Evolutionary conservation across 352 stramenopile genomes (phyloP), one percentile per base, ranked within the genome.

Genomic region (Thalassiosira gravida): DNA sequence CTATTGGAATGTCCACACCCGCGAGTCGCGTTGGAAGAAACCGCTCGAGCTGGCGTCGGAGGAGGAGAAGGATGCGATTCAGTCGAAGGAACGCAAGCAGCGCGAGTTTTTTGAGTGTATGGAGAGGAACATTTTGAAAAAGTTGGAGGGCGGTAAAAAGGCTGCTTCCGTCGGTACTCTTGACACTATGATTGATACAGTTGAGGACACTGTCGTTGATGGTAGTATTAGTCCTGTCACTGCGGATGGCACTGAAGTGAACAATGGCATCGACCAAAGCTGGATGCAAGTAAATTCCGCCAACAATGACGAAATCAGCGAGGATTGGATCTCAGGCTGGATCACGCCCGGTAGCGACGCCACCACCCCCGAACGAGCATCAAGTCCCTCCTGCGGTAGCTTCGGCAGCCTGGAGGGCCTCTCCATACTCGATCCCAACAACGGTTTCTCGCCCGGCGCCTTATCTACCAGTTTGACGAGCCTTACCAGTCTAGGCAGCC

Each of bases 21-120:
- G 96, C n/a, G 93, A 98, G 86, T 98, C 97, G 35, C 97, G 96
- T 66, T 99, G 97, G 97, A 97, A 97, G 58, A 98, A 98, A 59
- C 88, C 90, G 2, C 32, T 89, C 14, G 83, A 91, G 70, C 47
- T 93, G 32, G 84, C 80, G 9, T 65, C 67, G 0, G 62, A 71
- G 0, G 67, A 75, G 46, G 86, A 93, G 71, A 58, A 77, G 7
- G 39, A 77, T 25, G 69, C 39, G 1, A 90, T 93, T 37, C 24
- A 83, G 59, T 64, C 77, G 13, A 93, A 92, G 63, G 85, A 94
- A 74, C 59, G 93, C 32, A 92, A 94, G 67, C 94, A 97, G 64
- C 93, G 92, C 49, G 87, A 96, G 39, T 98, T 99, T 79, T 99
- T 98, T 88, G 88, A 90, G 0, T 91, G 95, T 32, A 99, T 99